Evolutionary conservation across 2,329 filamentous ascomycete species (phyloP).

Genomic region (Podosphaera fusca): DNA sequence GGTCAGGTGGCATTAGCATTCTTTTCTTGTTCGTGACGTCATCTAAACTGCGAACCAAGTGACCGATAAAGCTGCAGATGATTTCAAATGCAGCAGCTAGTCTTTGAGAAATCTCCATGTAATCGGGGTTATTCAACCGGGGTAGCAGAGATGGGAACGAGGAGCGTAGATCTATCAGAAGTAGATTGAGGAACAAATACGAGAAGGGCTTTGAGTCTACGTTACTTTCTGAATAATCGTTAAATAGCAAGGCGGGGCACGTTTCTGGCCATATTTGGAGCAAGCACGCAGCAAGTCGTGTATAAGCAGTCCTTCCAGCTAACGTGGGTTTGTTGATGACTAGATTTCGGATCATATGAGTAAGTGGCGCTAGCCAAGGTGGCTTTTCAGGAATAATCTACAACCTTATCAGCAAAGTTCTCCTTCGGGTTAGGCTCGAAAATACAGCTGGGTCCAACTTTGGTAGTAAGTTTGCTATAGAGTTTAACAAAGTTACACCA

Average conservation of each 20-base stretch:
- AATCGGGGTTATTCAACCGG: slow-evolving; percentile 30
- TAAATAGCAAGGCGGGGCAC: slow-evolving; percentile 28
- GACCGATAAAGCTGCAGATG: slow-evolving; percentile 34
- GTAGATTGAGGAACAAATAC: slow-evolving; percentile 38
- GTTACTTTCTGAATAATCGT: slow-evolving; percentile 14
- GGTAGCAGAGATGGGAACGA: slow-evolving; percentile 36
- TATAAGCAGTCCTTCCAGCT: slow-evolving; percentile 33
- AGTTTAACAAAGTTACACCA: slow-evolving; percentile 33
- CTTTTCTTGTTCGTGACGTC: slow-evolving; percentile 17
- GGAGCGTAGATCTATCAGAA: slow-evolving; percentile 41
- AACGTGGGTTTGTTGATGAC: slow-evolving; percentile 31
- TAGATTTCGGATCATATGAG: slow-evolving; percentile 27
- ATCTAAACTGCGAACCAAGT: slow-evolving; percentile 30
- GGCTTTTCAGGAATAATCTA: slow-evolving; percentile 27
- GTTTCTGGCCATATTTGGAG: slow-evolving; percentile 29
- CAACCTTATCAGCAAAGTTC: slow-evolving; percentile 2
- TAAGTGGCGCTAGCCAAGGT: slow-evolving; percentile 27
- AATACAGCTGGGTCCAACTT: slow-evolving; percentile 26
- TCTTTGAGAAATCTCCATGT: slow-evolving; percentile 25
- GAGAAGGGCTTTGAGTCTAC: slow-evolving; percentile 28
- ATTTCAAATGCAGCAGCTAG: slow-evolving; percentile 38
- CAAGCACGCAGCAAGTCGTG: slow-evolving; percentile 31
- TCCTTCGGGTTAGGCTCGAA: slow-evolving; percentile 1
- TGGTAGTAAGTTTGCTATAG: slow-evolving; percentile 29
- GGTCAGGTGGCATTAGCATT: slow-evolving; percentile 30